These are phyloP conservation scores for Macrolepiota fuliginosa DNA, from an alignment of 768 basidiomycete genomes.

Conservation along the genomic window DNA sequence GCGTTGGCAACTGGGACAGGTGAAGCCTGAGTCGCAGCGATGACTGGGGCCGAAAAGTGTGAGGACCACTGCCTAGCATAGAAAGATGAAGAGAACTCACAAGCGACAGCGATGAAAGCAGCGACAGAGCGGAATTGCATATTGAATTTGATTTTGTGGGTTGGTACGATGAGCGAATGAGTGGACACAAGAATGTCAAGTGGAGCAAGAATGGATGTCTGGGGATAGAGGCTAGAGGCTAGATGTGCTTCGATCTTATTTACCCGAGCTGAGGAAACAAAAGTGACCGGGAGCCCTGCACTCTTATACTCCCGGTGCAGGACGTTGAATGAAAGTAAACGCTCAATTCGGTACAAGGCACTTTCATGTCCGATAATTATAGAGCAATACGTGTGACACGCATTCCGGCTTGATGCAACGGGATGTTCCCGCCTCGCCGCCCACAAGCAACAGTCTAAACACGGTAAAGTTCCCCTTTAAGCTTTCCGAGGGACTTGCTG, in stretches of 20 bases:
- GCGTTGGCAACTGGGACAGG: neutral
- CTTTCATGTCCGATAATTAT: neutral
- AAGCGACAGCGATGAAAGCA: neutral
- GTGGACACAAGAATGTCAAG: neutral
- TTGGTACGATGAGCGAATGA: neutral
- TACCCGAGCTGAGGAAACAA: constrained; percentile 3
- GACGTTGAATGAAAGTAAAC: neutral
- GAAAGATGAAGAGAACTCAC: neutral
- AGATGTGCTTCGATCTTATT: neutral
- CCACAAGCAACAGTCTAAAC: constrained; percentile 6
- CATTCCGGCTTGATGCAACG: neutral
- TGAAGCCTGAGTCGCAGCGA: neutral
- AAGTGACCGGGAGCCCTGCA: neutral
- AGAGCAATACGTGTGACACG: neutral
- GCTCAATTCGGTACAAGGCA: constrained; percentile 2
- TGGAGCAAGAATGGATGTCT: neutral
- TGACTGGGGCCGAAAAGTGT: neutral
- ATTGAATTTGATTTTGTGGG: neutral
- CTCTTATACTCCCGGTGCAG: constrained; percentile 1
- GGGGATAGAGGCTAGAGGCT: neutral
- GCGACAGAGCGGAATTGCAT: constrained; percentile 4
- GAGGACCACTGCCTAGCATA: too few species aligned
- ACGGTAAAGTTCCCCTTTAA: neutral
- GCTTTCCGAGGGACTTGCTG: neutral
- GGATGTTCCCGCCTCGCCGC: neutral